These are phyloP conservation scores for Inonotus obliquus DNA, from an alignment of 1,284 basidiomycete species.

Conservation along the genomic window DNA sequence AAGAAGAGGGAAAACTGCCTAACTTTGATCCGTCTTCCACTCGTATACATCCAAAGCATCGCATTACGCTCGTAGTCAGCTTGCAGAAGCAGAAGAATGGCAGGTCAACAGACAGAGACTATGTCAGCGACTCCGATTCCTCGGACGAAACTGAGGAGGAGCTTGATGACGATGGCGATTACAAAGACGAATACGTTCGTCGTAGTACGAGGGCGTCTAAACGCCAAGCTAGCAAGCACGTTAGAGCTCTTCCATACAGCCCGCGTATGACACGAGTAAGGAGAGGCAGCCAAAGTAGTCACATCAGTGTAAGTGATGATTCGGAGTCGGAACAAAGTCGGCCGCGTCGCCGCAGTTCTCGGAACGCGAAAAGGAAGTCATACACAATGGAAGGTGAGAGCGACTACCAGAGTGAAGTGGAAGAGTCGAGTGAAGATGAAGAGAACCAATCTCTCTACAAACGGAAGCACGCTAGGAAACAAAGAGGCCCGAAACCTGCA, in stretches of 20 bases:
- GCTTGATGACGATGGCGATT: constrained; percentile 19
- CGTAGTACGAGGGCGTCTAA: constrained; percentile 8
- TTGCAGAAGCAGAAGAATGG: neutral
- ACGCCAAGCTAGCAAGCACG: constrained; percentile 12
- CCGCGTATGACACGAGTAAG: constrained; percentile 42
- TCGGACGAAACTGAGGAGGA: constrained; percentile 31
- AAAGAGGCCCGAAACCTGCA: constrained; percentile 46
- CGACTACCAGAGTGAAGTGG: constrained; percentile 1
- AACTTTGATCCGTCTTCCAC: constrained; percentile 57
- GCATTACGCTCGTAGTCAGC: constrained; percentile 28
- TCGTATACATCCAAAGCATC: constrained; percentile 57
- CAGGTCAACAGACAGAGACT: constrained; percentile 6
- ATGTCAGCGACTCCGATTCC: constrained; percentile 23
- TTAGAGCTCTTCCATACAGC: constrained; percentile 48
- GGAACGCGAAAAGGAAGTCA: constrained; percentile 1
- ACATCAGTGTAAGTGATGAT: neutral
- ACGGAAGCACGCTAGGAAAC: constrained; percentile 30
- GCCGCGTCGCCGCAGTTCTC: constrained; percentile 7
- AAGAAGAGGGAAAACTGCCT: constrained; percentile 36
- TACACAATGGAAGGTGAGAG: constrained; percentile 9
- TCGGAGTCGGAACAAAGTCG: constrained; percentile 3
- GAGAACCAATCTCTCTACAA: neutral
- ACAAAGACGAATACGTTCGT: neutral
- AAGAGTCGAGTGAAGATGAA: constrained; percentile 1
- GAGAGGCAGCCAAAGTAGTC: constrained; percentile 1